Evolutionary conservation across 164 flowering plant species (phyloP), one percentile per base, ranked within the genome.

Genomic region (Chimonanthus praecox): DNA sequence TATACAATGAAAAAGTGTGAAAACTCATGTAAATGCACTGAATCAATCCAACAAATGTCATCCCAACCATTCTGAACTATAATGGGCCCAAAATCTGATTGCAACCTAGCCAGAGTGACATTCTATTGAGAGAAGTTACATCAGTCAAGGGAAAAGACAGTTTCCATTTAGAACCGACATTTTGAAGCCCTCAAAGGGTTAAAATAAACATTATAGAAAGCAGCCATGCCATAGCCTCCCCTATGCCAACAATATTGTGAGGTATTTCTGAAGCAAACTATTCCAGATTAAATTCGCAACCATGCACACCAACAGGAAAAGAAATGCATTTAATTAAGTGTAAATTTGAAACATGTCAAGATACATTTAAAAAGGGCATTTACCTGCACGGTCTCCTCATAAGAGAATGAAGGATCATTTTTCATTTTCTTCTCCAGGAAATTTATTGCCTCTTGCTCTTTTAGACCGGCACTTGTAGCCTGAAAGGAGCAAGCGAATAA

Each of bases 381-480:
- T 79, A 92, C 99, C 99, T 94, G 98, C 66, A 95, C 96, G 18
- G 98, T 95, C 84, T 95, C 99, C 68, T 93, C 97, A 65, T 88
- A 95, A 7, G 99, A 73, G 71, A 91, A 93, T 15, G 88, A 78
- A 70, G 94, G 94, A 80, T 95, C 88, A 73, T 88, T 92, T 81
- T 94, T 94, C 99, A 94, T 94, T 83, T 94, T 94, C 84, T 92
- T 94, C 82, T 92, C 99, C 82, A 94, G 73, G 81, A 92, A 94
- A 78, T 92, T 92, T 71, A 92, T 91, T 47, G 99, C 98, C 76
- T 94, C 99, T 79, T 94, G 99, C 51, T 94, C 99, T 78, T 94
- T 94, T 46, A 84, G 77, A 54, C 99, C 98, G 82, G 98, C 98
- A 83, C 98, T 93, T 64, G 98, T 93, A 10, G 98, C 98, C 99